phyloP scores from a whole-genome alignment of 2,329 filamentous ascomycete genomes.

The Alternaria viburni region DNA sequence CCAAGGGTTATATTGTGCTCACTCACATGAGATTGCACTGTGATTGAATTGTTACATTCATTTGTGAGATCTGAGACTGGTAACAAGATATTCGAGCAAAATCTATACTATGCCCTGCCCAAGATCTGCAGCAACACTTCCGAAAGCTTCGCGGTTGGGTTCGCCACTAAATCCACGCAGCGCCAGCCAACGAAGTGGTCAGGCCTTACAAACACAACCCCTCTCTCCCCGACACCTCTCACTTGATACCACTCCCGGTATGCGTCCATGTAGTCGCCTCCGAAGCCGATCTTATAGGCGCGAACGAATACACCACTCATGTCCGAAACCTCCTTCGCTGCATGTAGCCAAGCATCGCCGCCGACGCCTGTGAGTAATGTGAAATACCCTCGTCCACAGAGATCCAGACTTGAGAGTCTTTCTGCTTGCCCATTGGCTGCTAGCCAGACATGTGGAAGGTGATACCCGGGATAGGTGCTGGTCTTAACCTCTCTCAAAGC shows the following conservation, averaged over 20 bases:
- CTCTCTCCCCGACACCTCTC: slow-evolving; percentile 59
- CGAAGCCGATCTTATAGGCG: slow-evolving; percentile 62
- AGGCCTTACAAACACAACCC: slow-evolving; percentile 52
- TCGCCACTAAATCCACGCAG: not conserved
- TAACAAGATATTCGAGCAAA: not conserved
- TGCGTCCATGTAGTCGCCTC: slow-evolving; percentile 66
- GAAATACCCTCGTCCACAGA: slow-evolving; percentile 59
- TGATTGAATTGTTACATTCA: not conserved
- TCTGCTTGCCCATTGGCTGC: slow-evolving; percentile 56
- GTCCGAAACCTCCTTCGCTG: slow-evolving; percentile 51
- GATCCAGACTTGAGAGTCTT: slow-evolving; percentile 63
- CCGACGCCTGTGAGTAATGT: slow-evolving; percentile 55
- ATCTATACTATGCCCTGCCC: not conserved
- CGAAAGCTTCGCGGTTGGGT: not conserved
- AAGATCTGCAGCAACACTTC: not conserved
- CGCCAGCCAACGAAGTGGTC: slow-evolving; percentile 60
- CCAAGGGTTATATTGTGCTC: not conserved
- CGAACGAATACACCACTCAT: slow-evolving; percentile 56
- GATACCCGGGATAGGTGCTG: slow-evolving; percentile 63
- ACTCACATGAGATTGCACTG: not conserved
- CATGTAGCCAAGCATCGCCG: slow-evolving; percentile 60
- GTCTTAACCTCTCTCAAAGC: not conserved
- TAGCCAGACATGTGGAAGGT: slow-evolving; percentile 68
- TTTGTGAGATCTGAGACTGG: not conserved
- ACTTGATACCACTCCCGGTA: slow-evolving; percentile 64